Evolutionary conservation across 176 grass and related monocot genomes (phyloP), one percentile per base, ranked within the genome.

Genomic region (Lolium perenne): DNA sequence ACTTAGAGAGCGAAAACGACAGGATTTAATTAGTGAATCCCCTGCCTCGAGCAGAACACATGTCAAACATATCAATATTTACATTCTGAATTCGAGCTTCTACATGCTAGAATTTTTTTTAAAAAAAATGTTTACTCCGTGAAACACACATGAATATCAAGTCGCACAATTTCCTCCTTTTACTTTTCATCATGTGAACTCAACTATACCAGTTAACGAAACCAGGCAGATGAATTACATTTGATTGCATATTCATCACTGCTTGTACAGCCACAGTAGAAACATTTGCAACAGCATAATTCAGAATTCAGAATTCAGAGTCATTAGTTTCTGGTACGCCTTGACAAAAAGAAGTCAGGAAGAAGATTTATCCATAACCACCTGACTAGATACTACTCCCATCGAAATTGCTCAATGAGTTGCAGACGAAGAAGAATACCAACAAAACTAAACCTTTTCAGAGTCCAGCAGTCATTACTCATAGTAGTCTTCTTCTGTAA

Each of bases 401-500:
- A 81, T 45, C 47, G 51, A 71, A 20, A 54, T 53, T 61, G 66
- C 67, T 72, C 10, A 5, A 20, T 73, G 66, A 46, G 15, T 65
- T 65, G 16, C 77, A 80, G 40, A 17, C 20, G 8, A 79, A 72
- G 29, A 69, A 49, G 32, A 70, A 62, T 21, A 67, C 23, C n/a
- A 51, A 51, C 2, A 71, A 71, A 72, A 46, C 32, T 56, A 45
- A 68, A 35, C 14, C 58, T 20, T 80, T 64, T 48, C 32, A 56
- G 7, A 56, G 4, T 23, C 8, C 67, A 80, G 10, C 4, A 7
- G 23, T 80, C 62, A 9, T 54, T 86, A 90, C 53, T 82, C 83
- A 1, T 90, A 90, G 83, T 5, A 90, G 21, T 90, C 88, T 78
- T 86, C 83, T 6, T 90, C 88, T 90, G 88, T 86, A 11, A 86